phyloP scores from a whole-genome alignment of 116 monocot species.

The Trichopus zeylanicus region DNA sequence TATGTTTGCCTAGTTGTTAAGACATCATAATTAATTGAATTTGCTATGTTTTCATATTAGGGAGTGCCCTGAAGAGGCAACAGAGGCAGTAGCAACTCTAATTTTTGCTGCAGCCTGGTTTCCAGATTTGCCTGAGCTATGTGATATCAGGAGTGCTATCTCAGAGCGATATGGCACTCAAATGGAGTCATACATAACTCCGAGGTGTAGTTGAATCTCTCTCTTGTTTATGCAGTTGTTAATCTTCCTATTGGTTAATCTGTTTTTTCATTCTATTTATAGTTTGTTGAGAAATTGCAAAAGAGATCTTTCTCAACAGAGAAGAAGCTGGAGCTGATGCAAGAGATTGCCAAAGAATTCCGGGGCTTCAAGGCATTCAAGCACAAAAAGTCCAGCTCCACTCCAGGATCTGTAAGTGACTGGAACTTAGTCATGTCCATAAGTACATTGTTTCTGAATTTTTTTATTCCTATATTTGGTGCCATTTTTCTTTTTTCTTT shows the following conservation, averaged over 20 bases:
- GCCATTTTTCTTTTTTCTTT: too few relatives aligned
- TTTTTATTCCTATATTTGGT: too few relatives aligned
- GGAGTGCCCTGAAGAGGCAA: conserved; percentile 35
- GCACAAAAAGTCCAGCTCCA: background rate
- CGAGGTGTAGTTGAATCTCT: conserved; percentile 19
- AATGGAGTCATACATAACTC: conserved; percentile 22
- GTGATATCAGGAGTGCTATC: conserved; percentile 27
- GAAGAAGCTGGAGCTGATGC: conserved; percentile 30
- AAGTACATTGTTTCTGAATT: too few relatives aligned
- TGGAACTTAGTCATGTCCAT: too few relatives aligned
- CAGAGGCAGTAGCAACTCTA: conserved; percentile 36
- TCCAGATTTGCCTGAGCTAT: conserved; percentile 46
- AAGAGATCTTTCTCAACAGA: conserved; percentile 26
- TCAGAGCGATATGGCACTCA: conserved; percentile 25
- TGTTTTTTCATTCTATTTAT: conserved; percentile 1
- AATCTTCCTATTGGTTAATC: too few relatives aligned
- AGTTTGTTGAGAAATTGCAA: conserved; percentile 49
- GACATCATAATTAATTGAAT: background rate
- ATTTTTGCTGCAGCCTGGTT: conserved; percentile 53
- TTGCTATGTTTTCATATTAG: conserved; percentile 9
- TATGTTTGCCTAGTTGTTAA: background rate
- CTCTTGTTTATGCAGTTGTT: background rate
- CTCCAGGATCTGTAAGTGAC: background rate
- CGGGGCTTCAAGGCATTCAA: conserved; percentile 17
- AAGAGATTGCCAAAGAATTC: conserved; percentile 30